Conservation (phyloP, 2,329 filamentous ascomycete genomes). For the Beauveria bassiana region DNA sequence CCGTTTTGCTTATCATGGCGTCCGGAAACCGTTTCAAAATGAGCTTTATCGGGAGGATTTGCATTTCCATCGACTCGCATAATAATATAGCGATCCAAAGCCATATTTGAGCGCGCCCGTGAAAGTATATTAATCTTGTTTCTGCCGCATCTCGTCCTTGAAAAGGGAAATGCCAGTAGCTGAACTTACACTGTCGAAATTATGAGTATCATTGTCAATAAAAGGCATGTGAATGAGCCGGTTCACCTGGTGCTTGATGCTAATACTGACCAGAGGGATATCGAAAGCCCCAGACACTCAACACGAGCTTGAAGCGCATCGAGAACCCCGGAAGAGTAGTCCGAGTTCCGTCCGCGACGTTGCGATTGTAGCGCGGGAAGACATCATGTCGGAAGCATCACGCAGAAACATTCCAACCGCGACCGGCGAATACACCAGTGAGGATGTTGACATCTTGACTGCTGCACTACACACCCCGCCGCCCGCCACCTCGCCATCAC, state of each 20-base stretch:
- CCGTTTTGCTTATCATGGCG: not conserved
- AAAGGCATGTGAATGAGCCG: too few relatives aligned
- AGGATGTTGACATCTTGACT: not conserved
- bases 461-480: not conserved
- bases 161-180: not conserved
- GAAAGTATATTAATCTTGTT: not conserved
- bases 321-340: too few relatives aligned
- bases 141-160: not conserved
- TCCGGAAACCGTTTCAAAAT: constrained; percentile 3
- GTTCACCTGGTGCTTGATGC: too few relatives aligned
- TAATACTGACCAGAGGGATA: too few relatives aligned
- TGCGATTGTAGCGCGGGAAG: not conserved
- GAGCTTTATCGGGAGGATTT: not conserved
- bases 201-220: not conserved
- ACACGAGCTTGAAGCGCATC: too few relatives aligned
- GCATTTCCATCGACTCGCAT: not conserved
- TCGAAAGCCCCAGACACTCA: too few relatives aligned
- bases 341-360: too few relatives aligned
- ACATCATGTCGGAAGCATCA: not conserved
- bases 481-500: not conserved
- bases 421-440: not conserved
- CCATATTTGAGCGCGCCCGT: not conserved
- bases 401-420: not conserved
- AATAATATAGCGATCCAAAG: not conserved
- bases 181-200: not conserved